Conservation (phyloP, 2,329 filamentous ascomycete genomes). For the Helicocarpus griseus region DNA sequence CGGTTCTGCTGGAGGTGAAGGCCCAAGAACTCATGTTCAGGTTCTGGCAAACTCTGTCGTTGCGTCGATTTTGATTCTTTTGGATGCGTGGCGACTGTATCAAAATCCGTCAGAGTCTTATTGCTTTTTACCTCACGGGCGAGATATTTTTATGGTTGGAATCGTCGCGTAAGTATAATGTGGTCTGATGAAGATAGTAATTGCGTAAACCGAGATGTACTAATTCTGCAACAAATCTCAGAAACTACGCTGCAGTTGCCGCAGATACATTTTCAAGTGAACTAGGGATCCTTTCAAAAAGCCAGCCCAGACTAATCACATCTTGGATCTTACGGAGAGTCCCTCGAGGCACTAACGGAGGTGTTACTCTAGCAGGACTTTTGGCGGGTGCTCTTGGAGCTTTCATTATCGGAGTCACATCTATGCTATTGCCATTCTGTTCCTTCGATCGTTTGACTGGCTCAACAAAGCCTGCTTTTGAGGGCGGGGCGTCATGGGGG, state of each 20-base stretch:
- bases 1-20: slow-evolving; percentile 65
- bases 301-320: slow-evolving; percentile 74
- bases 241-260: slow-evolving; percentile 81
- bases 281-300: slow-evolving; percentile 76
- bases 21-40: slow-evolving; percentile 73
- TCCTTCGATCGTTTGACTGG: slow-evolving; percentile 7
- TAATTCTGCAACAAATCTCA: slow-evolving; percentile 10
- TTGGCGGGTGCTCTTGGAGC: slow-evolving; percentile 65
- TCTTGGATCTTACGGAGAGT: slow-evolving; percentile 66
- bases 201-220: background rate
- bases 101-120: slow-evolving; percentile 8
- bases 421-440: slow-evolving; percentile 64
- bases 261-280: slow-evolving; percentile 95
- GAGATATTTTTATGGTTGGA: slow-evolving; percentile 30
- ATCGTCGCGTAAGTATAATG: slow-evolving; percentile 28
- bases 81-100: slow-evolving; percentile 39
- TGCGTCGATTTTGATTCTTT: slow-evolving; percentile 55
- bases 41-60: slow-evolving; percentile 81
- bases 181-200: background rate
- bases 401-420: slow-evolving; percentile 56
- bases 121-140: slow-evolving; percentile 33
- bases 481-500: slow-evolving; percentile 32
- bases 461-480: slow-evolving; percentile 16
- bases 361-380: slow-evolving; percentile 68
- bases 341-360: slow-evolving; percentile 86